Conservation (phyloP, 2,329 filamentous ascomycete genomes). For the Xylariaceae sp. region DNA sequence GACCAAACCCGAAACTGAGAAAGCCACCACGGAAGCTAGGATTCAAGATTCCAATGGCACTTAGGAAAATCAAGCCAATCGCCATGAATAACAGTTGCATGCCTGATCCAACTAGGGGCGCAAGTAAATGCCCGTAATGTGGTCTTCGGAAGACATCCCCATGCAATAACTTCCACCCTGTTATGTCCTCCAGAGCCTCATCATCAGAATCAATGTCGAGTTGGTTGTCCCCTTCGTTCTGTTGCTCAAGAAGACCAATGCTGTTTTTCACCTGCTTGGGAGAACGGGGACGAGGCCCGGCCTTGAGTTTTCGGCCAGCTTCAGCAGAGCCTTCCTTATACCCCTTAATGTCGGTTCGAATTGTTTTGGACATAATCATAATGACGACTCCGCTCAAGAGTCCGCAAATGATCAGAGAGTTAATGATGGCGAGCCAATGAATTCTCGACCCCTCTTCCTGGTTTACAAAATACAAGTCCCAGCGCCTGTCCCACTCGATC, state of each 20-base stretch:
- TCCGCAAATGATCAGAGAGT: constrained; percentile 83
- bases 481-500: constrained; percentile 83
- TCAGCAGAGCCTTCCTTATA: constrained; percentile 71
- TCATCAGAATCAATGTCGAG: constrained; percentile 70
- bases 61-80: constrained; percentile 72
- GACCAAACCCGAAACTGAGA: constrained; percentile 79
- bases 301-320: constrained; percentile 68
- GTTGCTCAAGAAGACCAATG: constrained; percentile 65
- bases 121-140: constrained; percentile 72
- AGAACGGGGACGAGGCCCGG: constrained; percentile 50
- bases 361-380: constrained; percentile 80
- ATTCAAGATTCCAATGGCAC: constrained; percentile 79
- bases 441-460: constrained; percentile 82
- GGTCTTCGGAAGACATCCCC: constrained; percentile 87
- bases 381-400: constrained; percentile 79
- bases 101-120: constrained; percentile 82
- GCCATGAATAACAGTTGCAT: constrained; percentile 88
- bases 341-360: constrained; percentile 78
- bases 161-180: constrained; percentile 88
- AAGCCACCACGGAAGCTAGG: constrained; percentile 91
- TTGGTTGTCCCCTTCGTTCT: constrained; percentile 58
- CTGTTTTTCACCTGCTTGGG: constrained; percentile 59
- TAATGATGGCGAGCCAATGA: constrained; percentile 88
- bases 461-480: constrained; percentile 90
- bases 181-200: constrained; percentile 77